phyloP scores from a whole-genome alignment of 176 grass and related monocot genomes.

The Hordeum vulgare region DNA sequence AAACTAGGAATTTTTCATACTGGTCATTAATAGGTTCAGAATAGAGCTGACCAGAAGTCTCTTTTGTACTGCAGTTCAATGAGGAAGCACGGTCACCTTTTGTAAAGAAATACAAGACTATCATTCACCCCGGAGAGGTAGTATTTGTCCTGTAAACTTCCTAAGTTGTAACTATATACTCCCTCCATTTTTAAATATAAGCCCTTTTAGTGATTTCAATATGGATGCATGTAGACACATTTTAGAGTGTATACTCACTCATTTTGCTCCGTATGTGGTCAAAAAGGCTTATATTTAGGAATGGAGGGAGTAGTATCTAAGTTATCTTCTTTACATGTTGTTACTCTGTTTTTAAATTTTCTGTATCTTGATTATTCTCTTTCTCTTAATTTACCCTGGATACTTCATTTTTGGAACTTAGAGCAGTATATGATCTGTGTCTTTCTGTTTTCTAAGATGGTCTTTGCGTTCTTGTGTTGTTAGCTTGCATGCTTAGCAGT shows the following conservation, averaged over 20 bases:
- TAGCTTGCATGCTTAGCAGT: background rate
- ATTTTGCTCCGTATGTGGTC: no score
- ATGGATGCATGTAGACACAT: no score
- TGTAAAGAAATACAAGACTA: conserved; percentile 89
- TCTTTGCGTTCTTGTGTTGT: background rate
- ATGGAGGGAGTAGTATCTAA: no score
- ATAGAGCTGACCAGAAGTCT: background rate
- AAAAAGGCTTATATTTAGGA: no score
- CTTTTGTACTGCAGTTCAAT: conserved; percentile 53
- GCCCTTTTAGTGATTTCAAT: no score
- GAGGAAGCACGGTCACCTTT: conserved; percentile 86
- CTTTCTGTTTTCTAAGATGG: background rate
- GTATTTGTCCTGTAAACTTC: background rate
- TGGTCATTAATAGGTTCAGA: background rate
- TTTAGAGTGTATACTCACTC: no score
- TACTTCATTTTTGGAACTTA: background rate
- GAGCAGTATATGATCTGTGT: background rate
- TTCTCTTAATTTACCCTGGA: background rate
- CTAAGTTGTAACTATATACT: background rate
- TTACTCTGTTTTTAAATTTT: background rate
- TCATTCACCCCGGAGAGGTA: conserved; percentile 99
- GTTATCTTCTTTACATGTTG: background rate
- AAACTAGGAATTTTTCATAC: background rate
- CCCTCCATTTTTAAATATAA: no score
- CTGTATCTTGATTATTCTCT: background rate